Conservation (phyloP, 192 early-diverging fungal genomes). For the Phycomyces blakesleeanus region DNA sequence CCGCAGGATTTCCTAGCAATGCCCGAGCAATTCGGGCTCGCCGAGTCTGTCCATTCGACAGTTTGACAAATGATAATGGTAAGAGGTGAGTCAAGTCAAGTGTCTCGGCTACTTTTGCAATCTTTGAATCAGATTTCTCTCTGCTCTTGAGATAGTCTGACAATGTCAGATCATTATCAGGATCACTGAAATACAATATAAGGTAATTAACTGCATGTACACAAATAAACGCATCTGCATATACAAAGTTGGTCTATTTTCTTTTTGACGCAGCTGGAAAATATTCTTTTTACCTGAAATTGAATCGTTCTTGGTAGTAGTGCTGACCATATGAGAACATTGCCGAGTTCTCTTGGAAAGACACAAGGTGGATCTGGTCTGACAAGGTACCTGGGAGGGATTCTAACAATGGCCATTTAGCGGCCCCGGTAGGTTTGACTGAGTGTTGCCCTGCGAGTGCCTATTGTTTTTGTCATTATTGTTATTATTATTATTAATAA, state of each 20-base stretch:
- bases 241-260: no score
- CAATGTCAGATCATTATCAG: conserved; percentile 33
- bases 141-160: conserved; percentile 10
- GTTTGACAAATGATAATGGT: conserved; percentile 39
- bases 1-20: conserved; percentile 21
- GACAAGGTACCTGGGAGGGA: conserved; percentile 19
- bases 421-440: conserved; percentile 16
- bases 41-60: conserved; percentile 47
- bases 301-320: conserved; percentile 49
- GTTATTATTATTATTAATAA: neutral
- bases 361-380: conserved; percentile 30
- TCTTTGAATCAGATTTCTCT: conserved; percentile 12
- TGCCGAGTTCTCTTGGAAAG: conserved; percentile 26
- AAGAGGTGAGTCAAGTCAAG: conserved; percentile 30
- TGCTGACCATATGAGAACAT: conserved; percentile 33
- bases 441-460: conserved; percentile 33
- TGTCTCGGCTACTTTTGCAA: conserved; percentile 16
- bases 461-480: no score
- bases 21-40: conserved; percentile 42
- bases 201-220: neutral
- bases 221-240: neutral
- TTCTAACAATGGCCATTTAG: conserved; percentile 26
- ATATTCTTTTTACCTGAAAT: conserved; percentile 49
- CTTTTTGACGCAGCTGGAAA: no score
- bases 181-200: conserved; percentile 26